Percentiles rank a stretch among this genome's conserved stretches.
These are phyloP conservation scores for Colletotrichum paranaense DNA, from an alignment of 2,329 filamentous ascomycete species.

Conservation along the genomic window DNA sequence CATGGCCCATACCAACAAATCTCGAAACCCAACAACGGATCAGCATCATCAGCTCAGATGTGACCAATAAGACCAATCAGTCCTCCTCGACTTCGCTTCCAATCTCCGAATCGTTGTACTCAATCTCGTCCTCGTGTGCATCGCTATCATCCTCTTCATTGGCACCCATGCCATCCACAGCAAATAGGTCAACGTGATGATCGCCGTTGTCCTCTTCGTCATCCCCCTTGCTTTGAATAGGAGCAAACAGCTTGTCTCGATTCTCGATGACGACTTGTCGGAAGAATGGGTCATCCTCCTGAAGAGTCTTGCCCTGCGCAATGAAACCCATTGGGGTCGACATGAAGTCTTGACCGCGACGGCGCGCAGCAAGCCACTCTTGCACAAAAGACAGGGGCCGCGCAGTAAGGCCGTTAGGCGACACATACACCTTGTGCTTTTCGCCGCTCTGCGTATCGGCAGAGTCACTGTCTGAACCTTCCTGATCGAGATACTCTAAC, in stretches of 20 bases:
- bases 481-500: constrained; percentile 5
- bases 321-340: constrained; percentile 71
- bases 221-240: not conserved
- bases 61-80: not conserved
- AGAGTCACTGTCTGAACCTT: constrained; percentile 1
- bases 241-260: constrained; percentile 32
- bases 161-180: constrained; percentile 30
- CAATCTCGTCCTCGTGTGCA: constrained; percentile 28
- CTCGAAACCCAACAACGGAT: not conserved
- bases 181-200: constrained; percentile 9
- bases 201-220: constrained; percentile 3
- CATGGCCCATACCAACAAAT: not conserved
- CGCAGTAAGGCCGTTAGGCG: constrained; percentile 38
- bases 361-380: constrained; percentile 66
- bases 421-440: not conserved
- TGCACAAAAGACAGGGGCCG: constrained; percentile 60
- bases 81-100: not conserved
- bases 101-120: constrained; percentile 33
- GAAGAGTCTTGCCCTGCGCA: constrained; percentile 61
- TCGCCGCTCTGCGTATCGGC: not conserved
- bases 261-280: constrained; percentile 26
- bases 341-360: constrained; percentile 66
- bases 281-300: constrained; percentile 64
- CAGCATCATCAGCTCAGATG: not conserved
- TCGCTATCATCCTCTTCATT: constrained; percentile 27